Evolutionary conservation across 495 filamentous ascomycete genomes (phyloP).

Genomic region (Glutinoglossum americanum): DNA sequence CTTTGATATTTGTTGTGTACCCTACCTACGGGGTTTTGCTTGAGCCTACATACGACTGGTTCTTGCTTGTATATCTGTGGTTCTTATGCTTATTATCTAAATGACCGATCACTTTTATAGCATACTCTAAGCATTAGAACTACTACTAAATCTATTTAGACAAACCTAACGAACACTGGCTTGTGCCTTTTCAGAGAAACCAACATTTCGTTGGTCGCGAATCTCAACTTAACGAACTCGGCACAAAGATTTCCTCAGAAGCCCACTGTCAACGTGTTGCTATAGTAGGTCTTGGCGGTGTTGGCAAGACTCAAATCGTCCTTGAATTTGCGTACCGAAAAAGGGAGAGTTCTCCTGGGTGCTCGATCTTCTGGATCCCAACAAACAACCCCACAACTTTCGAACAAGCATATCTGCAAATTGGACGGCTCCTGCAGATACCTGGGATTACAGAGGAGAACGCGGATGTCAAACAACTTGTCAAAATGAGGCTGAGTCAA

Average conservation of each 20-base stretch:
- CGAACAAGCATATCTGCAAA: not conserved
- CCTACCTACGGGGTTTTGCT: too few species aligned
- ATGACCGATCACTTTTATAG: too few species aligned
- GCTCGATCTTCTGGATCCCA: not conserved
- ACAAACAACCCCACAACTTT: not conserved
- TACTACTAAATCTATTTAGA: too few species aligned
- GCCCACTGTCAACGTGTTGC: constrained; percentile 2
- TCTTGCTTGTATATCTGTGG: too few species aligned
- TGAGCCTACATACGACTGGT: too few species aligned
- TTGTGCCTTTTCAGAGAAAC: constrained; percentile 13
- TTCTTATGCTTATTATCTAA: too few species aligned
- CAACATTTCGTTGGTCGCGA: constrained; percentile 15
- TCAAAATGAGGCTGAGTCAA: not conserved
- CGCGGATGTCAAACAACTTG: not conserved
- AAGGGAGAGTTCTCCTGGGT: not conserved
- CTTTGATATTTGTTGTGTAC: too few species aligned
- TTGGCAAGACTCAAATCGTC: constrained; percentile 11
- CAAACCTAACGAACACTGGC: too few species aligned
- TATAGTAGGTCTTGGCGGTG: constrained; percentile 7
- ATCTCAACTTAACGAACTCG: constrained; percentile 9
- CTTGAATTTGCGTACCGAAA: constrained; percentile 1
- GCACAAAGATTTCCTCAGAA: constrained; percentile 4
- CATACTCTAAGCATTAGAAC: too few species aligned
- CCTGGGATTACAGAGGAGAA: not conserved
- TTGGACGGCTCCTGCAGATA: not conserved